A percentile compares a stretch with the other conserved stretches of the same genome.
phyloP scores from a whole-genome alignment of 495 filamentous ascomycete species.

The Hypoxylon intermedium region DNA sequence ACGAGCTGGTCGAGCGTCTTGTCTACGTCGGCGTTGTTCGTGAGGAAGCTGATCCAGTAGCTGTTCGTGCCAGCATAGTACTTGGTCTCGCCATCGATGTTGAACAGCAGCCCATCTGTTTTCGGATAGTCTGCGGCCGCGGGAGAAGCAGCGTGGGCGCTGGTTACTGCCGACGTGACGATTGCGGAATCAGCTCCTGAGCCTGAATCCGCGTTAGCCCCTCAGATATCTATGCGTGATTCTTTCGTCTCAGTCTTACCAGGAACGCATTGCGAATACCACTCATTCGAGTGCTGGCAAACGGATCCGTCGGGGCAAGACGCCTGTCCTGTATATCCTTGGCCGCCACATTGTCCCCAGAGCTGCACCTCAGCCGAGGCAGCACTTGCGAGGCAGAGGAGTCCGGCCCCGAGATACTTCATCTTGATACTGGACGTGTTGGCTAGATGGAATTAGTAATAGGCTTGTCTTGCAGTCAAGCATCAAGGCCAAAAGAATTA shows the following conservation, averaged over 20 bases:
- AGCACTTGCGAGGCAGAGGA: slow-evolving; percentile 28
- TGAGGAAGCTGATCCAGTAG: slow-evolving; percentile 78
- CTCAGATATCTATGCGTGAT: slow-evolving; percentile 5
- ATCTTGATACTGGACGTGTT: slow-evolving; percentile 16
- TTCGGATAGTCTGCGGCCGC: slow-evolving; percentile 23
- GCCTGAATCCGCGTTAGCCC: slow-evolving; percentile 4
- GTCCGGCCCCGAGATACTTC: slow-evolving; percentile 33
- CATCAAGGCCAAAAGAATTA: not conserved
- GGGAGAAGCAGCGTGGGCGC: not conserved
- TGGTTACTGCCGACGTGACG: not conserved
- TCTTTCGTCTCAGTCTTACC: slow-evolving; percentile 23
- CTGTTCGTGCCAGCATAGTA: slow-evolving; percentile 75
- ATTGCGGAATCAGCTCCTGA: slow-evolving; percentile 7
- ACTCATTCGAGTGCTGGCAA: slow-evolving; percentile 54
- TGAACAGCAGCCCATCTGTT: slow-evolving; percentile 53
- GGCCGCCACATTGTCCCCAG: slow-evolving; percentile 61
- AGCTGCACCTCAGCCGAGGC: slow-evolving; percentile 25
- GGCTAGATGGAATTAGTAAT: not conserved
- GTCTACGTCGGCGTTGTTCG: slow-evolving; percentile 68
- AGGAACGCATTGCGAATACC: slow-evolving; percentile 57
- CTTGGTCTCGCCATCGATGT: slow-evolving; percentile 65
- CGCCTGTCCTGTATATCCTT: slow-evolving; percentile 53
- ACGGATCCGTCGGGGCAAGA: slow-evolving; percentile 52
- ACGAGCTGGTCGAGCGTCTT: slow-evolving; percentile 58
- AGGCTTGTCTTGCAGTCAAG: not conserved